Evolutionary conservation across 2,329 filamentous ascomycete genomes (phyloP).

Genomic region (Juglanconis juglandina): DNA sequence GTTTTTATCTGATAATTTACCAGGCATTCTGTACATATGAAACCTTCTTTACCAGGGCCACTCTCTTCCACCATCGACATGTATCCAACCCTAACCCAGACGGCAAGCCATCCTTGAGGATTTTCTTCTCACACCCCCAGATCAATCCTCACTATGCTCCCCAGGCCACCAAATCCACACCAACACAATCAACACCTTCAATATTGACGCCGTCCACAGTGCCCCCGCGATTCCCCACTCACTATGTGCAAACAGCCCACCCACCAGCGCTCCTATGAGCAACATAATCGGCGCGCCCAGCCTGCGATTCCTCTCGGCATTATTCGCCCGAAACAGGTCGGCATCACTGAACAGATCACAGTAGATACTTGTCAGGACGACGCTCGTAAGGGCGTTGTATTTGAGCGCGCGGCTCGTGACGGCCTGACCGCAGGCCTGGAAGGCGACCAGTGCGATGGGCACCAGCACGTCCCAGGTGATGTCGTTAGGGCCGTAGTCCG

Average conservation of each 20-base stretch:
- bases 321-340: slow-evolving; percentile 41
- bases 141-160: slow-evolving; percentile 25
- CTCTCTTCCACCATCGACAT: too few species aligned
- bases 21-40: neutral
- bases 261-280: slow-evolving; percentile 46
- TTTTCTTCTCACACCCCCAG: neutral
- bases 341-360: slow-evolving; percentile 73
- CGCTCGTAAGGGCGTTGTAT: slow-evolving; percentile 69
- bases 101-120: neutral
- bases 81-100: neutral
- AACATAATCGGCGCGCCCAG: slow-evolving; percentile 47
- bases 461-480: slow-evolving; percentile 59
- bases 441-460: slow-evolving; percentile 67
- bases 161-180: slow-evolving; percentile 61
- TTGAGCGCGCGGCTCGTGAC: slow-evolving; percentile 69
- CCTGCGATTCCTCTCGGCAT: slow-evolving; percentile 49
- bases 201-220: slow-evolving; percentile 55
- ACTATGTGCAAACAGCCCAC: slow-evolving; percentile 48
- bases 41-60: too few species aligned
- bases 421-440: slow-evolving; percentile 75
- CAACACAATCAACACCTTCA: slow-evolving; percentile 55
- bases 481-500: slow-evolving; percentile 36
- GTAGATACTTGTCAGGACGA: slow-evolving; percentile 78
- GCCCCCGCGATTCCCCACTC: slow-evolving; percentile 48
- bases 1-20: neutral